Conservation (phyloP, 1,284 basidiomycete genomes). For the Phellinidium pouzarii region DNA sequence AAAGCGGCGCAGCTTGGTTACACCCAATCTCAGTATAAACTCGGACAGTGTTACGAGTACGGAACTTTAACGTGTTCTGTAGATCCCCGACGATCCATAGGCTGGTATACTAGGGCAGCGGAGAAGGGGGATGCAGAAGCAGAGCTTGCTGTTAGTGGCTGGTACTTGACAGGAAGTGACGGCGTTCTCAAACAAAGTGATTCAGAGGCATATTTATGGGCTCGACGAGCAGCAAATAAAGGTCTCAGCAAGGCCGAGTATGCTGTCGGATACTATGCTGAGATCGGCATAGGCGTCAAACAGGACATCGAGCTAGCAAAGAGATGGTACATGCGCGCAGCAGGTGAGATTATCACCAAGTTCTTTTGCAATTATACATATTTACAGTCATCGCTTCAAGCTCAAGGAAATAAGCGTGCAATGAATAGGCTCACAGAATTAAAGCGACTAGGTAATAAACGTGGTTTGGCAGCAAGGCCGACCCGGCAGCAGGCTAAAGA, state of each 20-base stretch:
- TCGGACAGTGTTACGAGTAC: conserved; percentile 94
- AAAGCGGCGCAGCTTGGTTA: conserved; percentile 94
- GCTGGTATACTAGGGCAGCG: conserved; percentile 98
- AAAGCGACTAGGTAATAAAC: conserved; percentile 72
- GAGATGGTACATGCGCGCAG: conserved; percentile 97
- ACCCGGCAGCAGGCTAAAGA: conserved; percentile 88
- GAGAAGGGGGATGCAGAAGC: conserved; percentile 93
- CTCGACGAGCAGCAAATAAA: conserved; percentile 88
- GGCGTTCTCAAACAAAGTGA: conserved; percentile 96
- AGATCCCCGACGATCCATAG: conserved; percentile 89
- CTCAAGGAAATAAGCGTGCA: conserved; percentile 90
- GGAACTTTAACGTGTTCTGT: conserved; percentile 86
- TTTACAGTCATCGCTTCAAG: conserved; percentile 34
- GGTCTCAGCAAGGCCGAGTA: conserved; percentile 93
- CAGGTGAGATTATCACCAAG: conserved; percentile 52
- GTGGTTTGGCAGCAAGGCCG: conserved; percentile 69
- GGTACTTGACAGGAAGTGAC: conserved; percentile 95
- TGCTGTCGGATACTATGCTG: conserved; percentile 95
- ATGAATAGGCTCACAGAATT: conserved; percentile 94
- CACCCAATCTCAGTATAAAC: conserved; percentile 89
- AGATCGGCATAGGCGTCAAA: conserved; percentile 96
- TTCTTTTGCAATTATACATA: neutral
- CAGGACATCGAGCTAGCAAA: conserved; percentile 95
- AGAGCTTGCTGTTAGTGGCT: conserved; percentile 92
- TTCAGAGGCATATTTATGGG: conserved; percentile 96